A percentile compares a stretch with the other conserved stretches of the same genome.
phyloP scores from a whole-genome alignment of 305 asterid species.

The Petunia hybrid region DNA sequence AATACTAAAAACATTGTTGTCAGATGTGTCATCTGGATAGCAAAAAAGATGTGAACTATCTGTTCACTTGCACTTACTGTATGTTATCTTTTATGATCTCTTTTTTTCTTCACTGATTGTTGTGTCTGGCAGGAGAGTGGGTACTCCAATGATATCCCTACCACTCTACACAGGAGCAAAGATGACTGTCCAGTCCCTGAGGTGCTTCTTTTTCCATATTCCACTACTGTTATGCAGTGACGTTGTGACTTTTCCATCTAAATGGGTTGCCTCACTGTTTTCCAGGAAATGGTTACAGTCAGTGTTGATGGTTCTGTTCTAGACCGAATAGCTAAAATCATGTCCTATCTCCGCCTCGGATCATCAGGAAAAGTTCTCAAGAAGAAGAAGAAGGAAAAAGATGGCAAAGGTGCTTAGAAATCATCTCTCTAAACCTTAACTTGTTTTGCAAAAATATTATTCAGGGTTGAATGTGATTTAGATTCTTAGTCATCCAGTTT shows the following conservation, averaged over 20 bases:
- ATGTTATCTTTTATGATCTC: constrained; percentile 2
- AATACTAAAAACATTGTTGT: not conserved
- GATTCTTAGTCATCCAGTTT: not conserved
- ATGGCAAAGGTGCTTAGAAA: constrained; percentile 66
- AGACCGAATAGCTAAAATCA: constrained; percentile 93
- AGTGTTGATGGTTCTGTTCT: constrained; percentile 95
- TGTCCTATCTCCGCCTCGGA: constrained; percentile 98
- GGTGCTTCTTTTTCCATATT: constrained; percentile 49
- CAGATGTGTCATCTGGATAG: constrained; percentile 10
- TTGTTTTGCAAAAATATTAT: constrained; percentile 22
- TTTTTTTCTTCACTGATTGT: not conserved
- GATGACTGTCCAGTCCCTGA: constrained; percentile 99
- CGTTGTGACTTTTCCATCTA: constrained; percentile 1
- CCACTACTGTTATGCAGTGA: not conserved
- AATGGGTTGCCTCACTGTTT: constrained; percentile 29
- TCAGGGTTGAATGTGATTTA: not conserved
- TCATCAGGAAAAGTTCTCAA: constrained; percentile 98
- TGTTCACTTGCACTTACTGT: not conserved
- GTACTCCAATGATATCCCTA: constrained; percentile 90
- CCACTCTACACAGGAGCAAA: constrained; percentile 95
- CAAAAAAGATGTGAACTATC: not conserved
- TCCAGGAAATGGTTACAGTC: constrained; percentile 96
- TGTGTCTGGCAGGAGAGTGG: constrained; percentile 71
- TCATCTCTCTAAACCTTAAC: constrained; percentile 12
- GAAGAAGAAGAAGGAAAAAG: constrained; percentile 95